Percentiles rank a stretch among this genome's conserved stretches.
These are phyloP conservation scores for Rosa hybrid DNA, from an alignment of 331 rosid genomes.

Conservation along the genomic window DNA sequence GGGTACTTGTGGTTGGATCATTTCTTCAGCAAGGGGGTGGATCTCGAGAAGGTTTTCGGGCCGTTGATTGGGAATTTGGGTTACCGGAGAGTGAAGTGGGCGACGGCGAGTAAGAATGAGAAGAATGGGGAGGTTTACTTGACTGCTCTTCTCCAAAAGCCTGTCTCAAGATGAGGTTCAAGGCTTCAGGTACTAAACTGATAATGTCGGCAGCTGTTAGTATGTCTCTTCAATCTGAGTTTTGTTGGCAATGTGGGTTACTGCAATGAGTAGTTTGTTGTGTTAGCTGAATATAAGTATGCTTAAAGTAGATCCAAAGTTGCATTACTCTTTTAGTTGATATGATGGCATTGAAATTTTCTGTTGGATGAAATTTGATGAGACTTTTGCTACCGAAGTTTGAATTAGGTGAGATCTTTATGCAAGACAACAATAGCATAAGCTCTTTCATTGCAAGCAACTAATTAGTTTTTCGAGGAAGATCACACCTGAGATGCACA, in stretches of 20 bases:
- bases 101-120: conserved; percentile 61
- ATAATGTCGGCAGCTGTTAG: not conserved
- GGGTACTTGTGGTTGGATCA: conserved; percentile 96
- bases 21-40: conserved; percentile 74
- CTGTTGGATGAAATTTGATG: not conserved
- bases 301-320: not conserved
- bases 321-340: not conserved
- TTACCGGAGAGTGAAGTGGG: conserved; percentile 94
- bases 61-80: conserved; percentile 88
- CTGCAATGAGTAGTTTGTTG: not conserved
- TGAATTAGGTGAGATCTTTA: conserved; percentile 7
- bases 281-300: not conserved
- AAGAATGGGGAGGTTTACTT: conserved; percentile 82
- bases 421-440: not conserved
- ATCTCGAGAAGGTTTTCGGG: conserved; percentile 69
- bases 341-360: not conserved
- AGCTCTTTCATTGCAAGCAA: not conserved
- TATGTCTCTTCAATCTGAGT: not conserved
- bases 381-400: not conserved
- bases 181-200: conserved; percentile 33
- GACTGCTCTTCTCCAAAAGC: conserved; percentile 91
- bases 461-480: not conserved
- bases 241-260: conserved; percentile 6
- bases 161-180: conserved; percentile 52
- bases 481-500: not conserved